Evolutionary conservation across 495 filamentous ascomycete species (phyloP), one percentile per base, ranked within the genome.

Genomic region (Talaromyces adpressus): DNA sequence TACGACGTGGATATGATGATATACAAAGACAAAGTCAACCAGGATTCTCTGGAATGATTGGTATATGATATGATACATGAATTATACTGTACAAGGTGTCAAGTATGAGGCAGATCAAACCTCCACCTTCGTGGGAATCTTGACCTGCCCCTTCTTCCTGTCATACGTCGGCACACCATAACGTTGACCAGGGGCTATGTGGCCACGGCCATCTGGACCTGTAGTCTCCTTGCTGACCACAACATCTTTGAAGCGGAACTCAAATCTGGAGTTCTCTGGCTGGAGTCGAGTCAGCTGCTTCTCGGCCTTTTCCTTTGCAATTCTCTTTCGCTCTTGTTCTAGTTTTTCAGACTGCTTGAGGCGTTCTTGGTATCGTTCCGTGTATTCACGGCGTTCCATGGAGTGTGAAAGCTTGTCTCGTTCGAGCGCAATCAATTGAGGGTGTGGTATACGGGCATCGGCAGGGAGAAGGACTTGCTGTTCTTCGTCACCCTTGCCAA

Each of bases 401-500:
- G 75, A 72, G 51, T 68, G 51, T 4, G 65, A 49, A 6, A 67
- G 57, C 54, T 72, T 70, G 56, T 77, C 69, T 34, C 72, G 70
- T 65, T 91, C 87, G 61, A 86, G 72, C 32, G 81, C 70, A 20
- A 96, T 79, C 49, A 98, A 79, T 68, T 96, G 89, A 2, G 93
- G 92, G 71, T 97, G 91, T 6, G 92, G 92, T 56, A 98, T 90
- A 69, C 91, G 88, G 54, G 86, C 78, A 66, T 98, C 95, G 6
- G 92, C 87, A 6, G 95, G 88, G 51, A 94, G 85, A 47, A 98
- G 84, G 16, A 82, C 82, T 59, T 79, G 71, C 11, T 72, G 70
- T 27, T 74, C 75, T 1, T 73, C 69, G 9, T 65, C 70, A 6
- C 74, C 76, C 67, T 81, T 81, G 54, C 79, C 79, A 51, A 81